Evolutionary conservation across 257 asterid genomes (phyloP).

Genomic region (Galeopsis tetrahit): DNA sequence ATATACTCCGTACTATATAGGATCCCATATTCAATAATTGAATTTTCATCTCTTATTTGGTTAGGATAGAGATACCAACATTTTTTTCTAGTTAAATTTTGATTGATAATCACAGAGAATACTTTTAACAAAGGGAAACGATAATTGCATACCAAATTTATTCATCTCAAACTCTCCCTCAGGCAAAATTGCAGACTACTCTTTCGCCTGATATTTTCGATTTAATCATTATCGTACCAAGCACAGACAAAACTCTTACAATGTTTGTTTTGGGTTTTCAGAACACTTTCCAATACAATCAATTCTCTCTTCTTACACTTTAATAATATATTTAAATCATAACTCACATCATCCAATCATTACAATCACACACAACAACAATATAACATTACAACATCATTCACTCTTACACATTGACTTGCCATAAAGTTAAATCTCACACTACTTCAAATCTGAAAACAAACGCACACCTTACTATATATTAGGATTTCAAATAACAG

Average conservation of each 20-base stretch:
- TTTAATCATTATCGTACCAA: conserved; percentile 1
- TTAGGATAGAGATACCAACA: conserved; percentile 3
- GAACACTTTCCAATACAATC: too few relatives aligned
- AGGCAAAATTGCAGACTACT: background rate
- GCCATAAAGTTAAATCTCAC: too few relatives aligned
- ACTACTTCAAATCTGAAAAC: too few relatives aligned
- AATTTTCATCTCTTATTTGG: conserved; percentile 9
- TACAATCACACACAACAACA: too few relatives aligned
- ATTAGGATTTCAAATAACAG: too few relatives aligned
- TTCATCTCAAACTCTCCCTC: conserved; percentile 8
- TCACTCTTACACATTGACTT: too few relatives aligned
- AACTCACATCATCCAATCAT: too few relatives aligned
- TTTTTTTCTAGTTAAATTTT: background rate
- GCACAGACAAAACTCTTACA: background rate
- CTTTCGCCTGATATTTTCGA: background rate
- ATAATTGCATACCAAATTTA: background rate
- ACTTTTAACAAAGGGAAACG: background rate
- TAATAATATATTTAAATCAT: too few relatives aligned
- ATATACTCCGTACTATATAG: background rate
- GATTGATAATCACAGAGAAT: conserved; percentile 6
- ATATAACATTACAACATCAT: too few relatives aligned
- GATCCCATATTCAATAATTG: background rate
- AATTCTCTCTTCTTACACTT: too few relatives aligned
- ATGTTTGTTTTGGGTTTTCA: too few relatives aligned
- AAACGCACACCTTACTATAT: too few relatives aligned